Conservation (phyloP, 139 green algal genomes). For the Chlamydomonas incerta region DNA sequence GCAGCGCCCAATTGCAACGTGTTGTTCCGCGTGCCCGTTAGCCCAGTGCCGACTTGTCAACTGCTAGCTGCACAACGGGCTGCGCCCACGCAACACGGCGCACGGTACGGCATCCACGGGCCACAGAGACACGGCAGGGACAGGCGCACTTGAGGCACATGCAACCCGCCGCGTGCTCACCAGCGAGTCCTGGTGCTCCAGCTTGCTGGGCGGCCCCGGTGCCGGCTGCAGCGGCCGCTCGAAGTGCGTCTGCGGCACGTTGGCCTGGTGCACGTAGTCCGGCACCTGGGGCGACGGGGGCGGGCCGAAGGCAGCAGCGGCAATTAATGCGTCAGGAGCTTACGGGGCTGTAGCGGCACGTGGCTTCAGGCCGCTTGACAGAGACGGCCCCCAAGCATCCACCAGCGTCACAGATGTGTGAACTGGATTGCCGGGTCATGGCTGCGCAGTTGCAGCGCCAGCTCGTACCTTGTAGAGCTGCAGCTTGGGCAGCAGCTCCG, state of each 20-base stretch:
- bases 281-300: slow-evolving; percentile 27
- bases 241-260: slow-evolving; percentile 54
- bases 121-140: background rate
- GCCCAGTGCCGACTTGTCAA: background rate
- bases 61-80: background rate
- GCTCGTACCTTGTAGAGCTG: slow-evolving; percentile 57
- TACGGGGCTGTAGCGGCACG: no score
- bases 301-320: background rate
- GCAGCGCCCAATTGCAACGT: no score
- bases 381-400: no score
- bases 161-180: background rate
- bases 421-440: no score
- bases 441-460: no score
- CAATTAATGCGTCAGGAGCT: no score
- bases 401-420: no score
- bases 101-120: background rate
- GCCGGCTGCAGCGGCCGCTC: slow-evolving; percentile 36
- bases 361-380: no score
- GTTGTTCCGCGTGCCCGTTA: background rate
- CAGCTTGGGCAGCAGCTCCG: slow-evolving; percentile 49
- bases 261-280: slow-evolving; percentile 59
- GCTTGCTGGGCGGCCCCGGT: background rate
- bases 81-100: no score
- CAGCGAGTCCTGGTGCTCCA: slow-evolving; percentile 30
- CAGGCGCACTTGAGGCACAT: background rate